These are phyloP conservation scores for Boletus rubroflammeus DNA, from an alignment of 768 basidiomycete genomes.

Conservation along the genomic window DNA sequence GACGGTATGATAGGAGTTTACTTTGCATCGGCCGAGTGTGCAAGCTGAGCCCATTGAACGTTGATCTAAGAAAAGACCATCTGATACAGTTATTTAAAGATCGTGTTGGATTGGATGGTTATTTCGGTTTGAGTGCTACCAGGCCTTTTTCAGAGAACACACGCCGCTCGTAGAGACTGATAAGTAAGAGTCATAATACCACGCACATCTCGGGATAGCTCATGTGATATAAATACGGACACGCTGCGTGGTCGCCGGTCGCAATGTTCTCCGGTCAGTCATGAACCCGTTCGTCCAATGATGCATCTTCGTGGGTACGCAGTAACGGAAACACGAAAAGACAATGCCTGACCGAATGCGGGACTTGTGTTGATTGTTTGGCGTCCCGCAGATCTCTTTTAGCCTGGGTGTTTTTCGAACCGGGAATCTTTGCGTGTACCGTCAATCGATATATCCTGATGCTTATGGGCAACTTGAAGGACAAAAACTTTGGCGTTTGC, in stretches of 20 bases:
- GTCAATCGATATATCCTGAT: not conserved
- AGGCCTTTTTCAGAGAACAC: not conserved
- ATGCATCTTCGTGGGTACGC: not conserved
- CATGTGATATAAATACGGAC: not conserved
- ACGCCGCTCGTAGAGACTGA: not conserved
- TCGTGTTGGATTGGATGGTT: not conserved
- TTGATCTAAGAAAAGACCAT: not conserved
- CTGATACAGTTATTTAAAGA: not conserved
- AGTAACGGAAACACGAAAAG: not conserved
- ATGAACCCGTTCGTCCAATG: not conserved
- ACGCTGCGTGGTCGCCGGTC: not conserved
- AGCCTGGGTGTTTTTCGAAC: not conserved
- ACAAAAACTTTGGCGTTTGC: not conserved
- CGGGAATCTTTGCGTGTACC: not conserved
- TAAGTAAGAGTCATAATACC: not conserved
- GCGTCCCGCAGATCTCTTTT: not conserved
- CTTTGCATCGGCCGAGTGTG: not conserved
- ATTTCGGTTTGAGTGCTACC: not conserved
- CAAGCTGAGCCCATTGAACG: not conserved
- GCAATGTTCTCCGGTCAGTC: not conserved
- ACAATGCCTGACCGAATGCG: not conserved
- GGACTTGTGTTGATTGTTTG: not conserved
- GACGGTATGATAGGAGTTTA: not conserved
- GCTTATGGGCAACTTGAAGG: not conserved
- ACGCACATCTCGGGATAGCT: not conserved